phyloP scores from a whole-genome alignment of 129 eudicot species.

The Artemisia tridentata region DNA sequence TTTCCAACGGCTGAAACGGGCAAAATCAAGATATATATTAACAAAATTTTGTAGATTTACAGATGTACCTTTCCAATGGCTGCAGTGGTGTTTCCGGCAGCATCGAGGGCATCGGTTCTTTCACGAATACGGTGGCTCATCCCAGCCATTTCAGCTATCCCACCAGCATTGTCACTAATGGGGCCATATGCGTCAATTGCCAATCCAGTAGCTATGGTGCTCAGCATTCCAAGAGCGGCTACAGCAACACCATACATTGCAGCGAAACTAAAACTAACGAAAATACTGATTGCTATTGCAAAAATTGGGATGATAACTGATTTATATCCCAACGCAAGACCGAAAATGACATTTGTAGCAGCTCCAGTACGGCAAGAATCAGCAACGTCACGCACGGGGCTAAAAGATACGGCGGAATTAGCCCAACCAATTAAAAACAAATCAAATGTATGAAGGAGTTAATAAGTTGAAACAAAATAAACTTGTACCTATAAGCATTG shows the following conservation, averaged over 20 bases:
- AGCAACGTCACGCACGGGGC: constrained; percentile 91
- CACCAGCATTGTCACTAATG: constrained; percentile 89
- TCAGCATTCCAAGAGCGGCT: constrained; percentile 86
- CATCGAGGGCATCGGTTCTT: constrained; percentile 86
- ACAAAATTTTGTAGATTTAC: constrained; percentile 9
- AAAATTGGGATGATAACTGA: constrained; percentile 80
- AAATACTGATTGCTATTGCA: constrained; percentile 75
- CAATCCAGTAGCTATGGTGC: constrained; percentile 85
- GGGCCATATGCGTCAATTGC: constrained; percentile 93
- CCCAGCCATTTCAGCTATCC: constrained; percentile 93
- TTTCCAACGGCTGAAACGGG: neutral
- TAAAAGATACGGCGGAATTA: constrained; percentile 28
- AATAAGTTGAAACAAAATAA: neutral
- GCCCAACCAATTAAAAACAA: neutral
- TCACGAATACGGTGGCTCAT: constrained; percentile 83
- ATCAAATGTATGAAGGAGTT: no score
- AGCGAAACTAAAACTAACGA: constrained; percentile 71
- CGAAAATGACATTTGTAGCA: constrained; percentile 79
- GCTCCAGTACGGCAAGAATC: constrained; percentile 92
- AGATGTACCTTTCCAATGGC: constrained; percentile 71
- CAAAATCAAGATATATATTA: neutral
- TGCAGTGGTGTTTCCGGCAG: constrained; percentile 90
- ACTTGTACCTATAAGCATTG: constrained; percentile 69
- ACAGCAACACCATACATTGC: constrained; percentile 88
- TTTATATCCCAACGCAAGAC: constrained; percentile 83